Conservation (phyloP, 495 filamentous ascomycete species). For the Gamarada debralockiae region DNA sequence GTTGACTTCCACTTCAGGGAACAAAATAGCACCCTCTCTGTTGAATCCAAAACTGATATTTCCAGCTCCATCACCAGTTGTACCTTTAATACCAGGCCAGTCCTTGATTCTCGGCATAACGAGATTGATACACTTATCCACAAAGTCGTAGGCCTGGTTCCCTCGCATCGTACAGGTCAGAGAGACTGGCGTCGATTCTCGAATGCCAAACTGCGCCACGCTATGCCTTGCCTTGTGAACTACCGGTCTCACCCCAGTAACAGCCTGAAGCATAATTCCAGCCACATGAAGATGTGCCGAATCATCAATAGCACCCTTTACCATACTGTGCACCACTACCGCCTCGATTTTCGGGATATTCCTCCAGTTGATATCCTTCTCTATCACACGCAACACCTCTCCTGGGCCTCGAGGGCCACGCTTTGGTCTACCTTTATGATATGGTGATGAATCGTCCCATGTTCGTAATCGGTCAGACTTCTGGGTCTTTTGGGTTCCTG, state of each 20-base stretch:
- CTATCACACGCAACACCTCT: constrained; percentile 61
- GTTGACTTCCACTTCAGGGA: constrained; percentile 91
- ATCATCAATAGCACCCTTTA: constrained; percentile 31
- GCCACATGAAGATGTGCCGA: constrained; percentile 68
- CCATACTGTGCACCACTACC: constrained; percentile 73
- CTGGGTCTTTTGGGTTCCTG: constrained; percentile 62
- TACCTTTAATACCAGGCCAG: constrained; percentile 76
- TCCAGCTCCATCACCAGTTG: constrained; percentile 76
- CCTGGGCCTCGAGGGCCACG: constrained; percentile 74
- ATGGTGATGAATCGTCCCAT: constrained; percentile 90
- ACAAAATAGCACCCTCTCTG: constrained; percentile 67
- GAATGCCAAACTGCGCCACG: constrained; percentile 61
- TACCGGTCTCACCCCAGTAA: constrained; percentile 71
- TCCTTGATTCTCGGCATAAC: constrained; percentile 95
- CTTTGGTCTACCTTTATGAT: constrained; percentile 84
- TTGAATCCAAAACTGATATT: constrained; percentile 80
- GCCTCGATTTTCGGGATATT: constrained; percentile 80
- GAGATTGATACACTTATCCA: constrained; percentile 79
- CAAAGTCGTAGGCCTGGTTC: constrained; percentile 82
- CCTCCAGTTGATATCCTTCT: constrained; percentile 73
- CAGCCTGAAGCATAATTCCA: constrained; percentile 76
- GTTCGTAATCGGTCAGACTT: constrained; percentile 68
- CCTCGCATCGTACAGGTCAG: constrained; percentile 69
- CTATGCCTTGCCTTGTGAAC: constrained; percentile 64
- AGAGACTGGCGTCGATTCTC: constrained; percentile 51